These are phyloP conservation scores for Ehretia macrophylla DNA, from an alignment of 257 asterid species.

Conservation along the genomic window DNA sequence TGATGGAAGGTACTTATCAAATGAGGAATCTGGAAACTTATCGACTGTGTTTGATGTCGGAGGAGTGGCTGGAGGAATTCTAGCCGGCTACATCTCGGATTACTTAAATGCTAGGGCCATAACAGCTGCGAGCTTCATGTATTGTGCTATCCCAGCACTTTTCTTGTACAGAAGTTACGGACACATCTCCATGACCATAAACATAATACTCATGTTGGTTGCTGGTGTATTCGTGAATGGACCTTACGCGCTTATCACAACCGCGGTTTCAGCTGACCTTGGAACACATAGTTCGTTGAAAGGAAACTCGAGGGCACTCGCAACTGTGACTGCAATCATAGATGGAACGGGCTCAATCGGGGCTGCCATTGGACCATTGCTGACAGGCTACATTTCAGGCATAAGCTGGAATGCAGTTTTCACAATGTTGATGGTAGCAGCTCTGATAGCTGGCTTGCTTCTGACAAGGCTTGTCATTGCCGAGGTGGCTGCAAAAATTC, in stretches of 20 bases:
- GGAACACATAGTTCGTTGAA: conserved; percentile 90
- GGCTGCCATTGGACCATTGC: conserved; percentile 90
- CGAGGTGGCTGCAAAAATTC: conserved; percentile 66
- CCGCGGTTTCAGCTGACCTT: conserved; percentile 94
- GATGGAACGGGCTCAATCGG: conserved; percentile 99
- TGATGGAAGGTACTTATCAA: conserved; percentile 71
- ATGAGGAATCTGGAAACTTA: conserved; percentile 75
- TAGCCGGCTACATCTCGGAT: conserved; percentile 95
- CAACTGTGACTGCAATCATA: conserved; percentile 93
- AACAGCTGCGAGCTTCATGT: conserved; percentile 97
- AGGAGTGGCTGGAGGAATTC: conserved; percentile 92
- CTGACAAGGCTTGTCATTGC: conserved; percentile 77
- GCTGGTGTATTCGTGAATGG: conserved; percentile 93
- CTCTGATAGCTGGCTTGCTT: conserved; percentile 76
- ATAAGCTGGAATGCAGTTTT: conserved; percentile 88
- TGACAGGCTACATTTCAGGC: conserved; percentile 87
- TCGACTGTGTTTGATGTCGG: conserved; percentile 93
- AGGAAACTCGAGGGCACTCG: conserved; percentile 82
- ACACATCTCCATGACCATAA: conserved; percentile 62
- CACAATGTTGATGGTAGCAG: conserved; percentile 87
- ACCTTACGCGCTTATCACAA: conserved; percentile 93
- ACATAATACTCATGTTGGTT: conserved; percentile 70
- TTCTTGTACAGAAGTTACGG: conserved; percentile 82
- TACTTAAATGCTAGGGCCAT: conserved; percentile 76
- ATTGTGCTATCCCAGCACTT: conserved; percentile 90